Base-by-base conservation (phyloP, 768 basidiomycete species). In the Pulveroboletus sp. region DNA sequence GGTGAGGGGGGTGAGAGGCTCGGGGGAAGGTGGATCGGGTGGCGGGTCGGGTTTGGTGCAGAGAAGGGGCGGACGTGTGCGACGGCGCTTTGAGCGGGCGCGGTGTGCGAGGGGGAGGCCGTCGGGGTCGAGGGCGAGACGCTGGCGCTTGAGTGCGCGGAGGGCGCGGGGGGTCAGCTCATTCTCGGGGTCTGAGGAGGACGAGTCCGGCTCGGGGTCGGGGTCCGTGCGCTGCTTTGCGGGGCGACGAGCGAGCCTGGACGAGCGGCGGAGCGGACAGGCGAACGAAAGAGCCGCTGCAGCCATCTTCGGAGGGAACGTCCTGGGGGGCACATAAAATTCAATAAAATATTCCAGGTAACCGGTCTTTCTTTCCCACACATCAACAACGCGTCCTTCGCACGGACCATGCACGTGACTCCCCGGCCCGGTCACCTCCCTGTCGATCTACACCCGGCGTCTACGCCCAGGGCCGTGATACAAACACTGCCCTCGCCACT, bases 91-190 rank as follows among this genome's bases (percentile, higher is more conserved):
- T 20, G 39, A 13, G 30, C 59, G 56, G 1, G 43, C 10, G 13
- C 58, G 55, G 13, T 48, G 10, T 1, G 50, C 10, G 9, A 66
- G 35, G n/a, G 60, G 58, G 39, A 66, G 47, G n/a, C 55, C 54
- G 37, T 67, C 64, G 23, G 45, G 51, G 63, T 67, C 67, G 56
- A 63, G 57, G 1, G 67, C 19, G 55, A 65, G 65, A 1, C 67
- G 65, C 24, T 59, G 65, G 5, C 66, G 66, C 24, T 67, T 67
- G 59, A 67, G 65, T 0, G 66, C 66, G 36, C 66, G 68, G 36
- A 67, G 67, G 2, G 66, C 66, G 46, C 66, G 65, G 32, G 66
- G 66, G 0, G 66, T 67, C 50, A 67, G 66, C 30, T 68, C 64
- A 58, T 63, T 62, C 27, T 65, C 63, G 23, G 51, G 55, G 55